Evolutionary conservation across 768 basidiomycete species (phyloP).

Genomic region (Mrakia frigida): DNA sequence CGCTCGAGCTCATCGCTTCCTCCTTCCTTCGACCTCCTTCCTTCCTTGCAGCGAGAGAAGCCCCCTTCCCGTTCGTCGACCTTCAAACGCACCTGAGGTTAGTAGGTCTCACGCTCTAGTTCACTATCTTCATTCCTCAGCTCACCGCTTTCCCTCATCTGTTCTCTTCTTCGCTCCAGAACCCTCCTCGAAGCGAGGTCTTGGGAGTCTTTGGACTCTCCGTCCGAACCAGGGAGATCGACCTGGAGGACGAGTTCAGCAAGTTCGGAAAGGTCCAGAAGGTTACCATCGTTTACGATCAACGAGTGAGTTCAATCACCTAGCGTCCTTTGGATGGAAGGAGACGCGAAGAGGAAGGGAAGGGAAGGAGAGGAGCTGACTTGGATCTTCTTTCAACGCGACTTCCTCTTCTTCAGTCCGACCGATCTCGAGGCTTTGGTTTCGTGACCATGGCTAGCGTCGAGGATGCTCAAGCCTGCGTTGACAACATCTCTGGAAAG

Average conservation of each 20-base stretch:
- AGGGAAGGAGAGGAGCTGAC: neutral
- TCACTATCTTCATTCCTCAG: neutral
- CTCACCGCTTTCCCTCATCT: slow-evolving; percentile 17
- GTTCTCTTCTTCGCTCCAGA: slow-evolving; percentile 26
- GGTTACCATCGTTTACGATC: slow-evolving; percentile 94
- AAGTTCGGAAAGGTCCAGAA: slow-evolving; percentile 87
- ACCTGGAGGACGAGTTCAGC: slow-evolving; percentile 89
- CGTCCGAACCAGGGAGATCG: slow-evolving; percentile 86
- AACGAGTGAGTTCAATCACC: slow-evolving; percentile 61
- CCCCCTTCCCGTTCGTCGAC: slow-evolving; percentile 9
- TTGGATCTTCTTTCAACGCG: neutral
- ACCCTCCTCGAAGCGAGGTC: slow-evolving; percentile 62
- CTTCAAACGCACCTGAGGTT: slow-evolving; percentile 14
- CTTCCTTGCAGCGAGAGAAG: slow-evolving; percentile 19
- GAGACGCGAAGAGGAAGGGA: neutral
- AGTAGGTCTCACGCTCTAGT: neutral
- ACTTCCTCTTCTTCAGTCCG: slow-evolving; percentile 52
- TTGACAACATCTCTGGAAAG: slow-evolving; percentile 85
- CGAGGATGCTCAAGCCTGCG: slow-evolving; percentile 83
- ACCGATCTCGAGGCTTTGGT: slow-evolving; percentile 94
- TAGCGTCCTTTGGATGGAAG: neutral
- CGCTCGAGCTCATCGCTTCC: slow-evolving; percentile 47
- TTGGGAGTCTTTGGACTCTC: slow-evolving; percentile 98
- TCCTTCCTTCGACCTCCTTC: slow-evolving; percentile 53
- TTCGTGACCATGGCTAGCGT: slow-evolving; percentile 88